phyloP scores from a whole-genome alignment of 1,284 basidiomycete species.

The Irpex sp. region DNA sequence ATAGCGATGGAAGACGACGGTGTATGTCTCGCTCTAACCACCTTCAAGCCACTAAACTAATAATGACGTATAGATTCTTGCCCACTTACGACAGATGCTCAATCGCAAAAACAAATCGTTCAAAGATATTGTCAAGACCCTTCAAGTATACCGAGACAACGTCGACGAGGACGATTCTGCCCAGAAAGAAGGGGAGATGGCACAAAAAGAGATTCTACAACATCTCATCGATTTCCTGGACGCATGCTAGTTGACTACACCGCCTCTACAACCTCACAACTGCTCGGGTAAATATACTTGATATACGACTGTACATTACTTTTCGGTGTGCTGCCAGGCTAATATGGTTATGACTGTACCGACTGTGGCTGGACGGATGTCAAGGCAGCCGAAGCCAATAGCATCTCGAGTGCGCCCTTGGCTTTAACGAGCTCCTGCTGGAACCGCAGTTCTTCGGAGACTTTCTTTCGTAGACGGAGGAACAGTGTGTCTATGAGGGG shows the following conservation, averaged over 20 bases:
- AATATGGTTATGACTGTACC: background rate
- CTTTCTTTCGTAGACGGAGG: conserved; percentile 78
- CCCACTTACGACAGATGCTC: conserved; percentile 74
- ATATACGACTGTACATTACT: conserved; percentile 4
- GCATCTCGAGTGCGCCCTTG: conserved; percentile 91
- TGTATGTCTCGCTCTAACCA: conserved; percentile 43
- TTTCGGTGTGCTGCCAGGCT: background rate
- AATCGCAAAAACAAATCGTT: conserved; percentile 66
- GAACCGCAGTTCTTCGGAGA: conserved; percentile 85
- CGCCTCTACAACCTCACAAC: background rate
- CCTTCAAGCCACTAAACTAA: conserved; percentile 10
- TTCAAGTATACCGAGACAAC: conserved; percentile 70
- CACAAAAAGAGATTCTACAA: conserved; percentile 67
- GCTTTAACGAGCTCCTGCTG: conserved; percentile 85
- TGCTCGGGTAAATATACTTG: background rate
- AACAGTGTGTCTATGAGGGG: conserved; percentile 90
- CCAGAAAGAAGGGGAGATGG: conserved; percentile 34
- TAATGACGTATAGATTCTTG: conserved; percentile 50
- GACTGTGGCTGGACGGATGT: conserved; percentile 18
- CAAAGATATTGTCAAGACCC: conserved; percentile 59
- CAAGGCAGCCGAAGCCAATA: conserved; percentile 66
- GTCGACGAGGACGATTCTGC: conserved; percentile 51
- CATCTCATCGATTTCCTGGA: conserved; percentile 68
- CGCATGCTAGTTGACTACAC: conserved; percentile 17
- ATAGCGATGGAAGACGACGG: conserved; percentile 98